These are phyloP conservation scores for Nemania bipapillata DNA, from an alignment of 2,329 filamentous ascomycete genomes.

Conservation along the genomic window DNA sequence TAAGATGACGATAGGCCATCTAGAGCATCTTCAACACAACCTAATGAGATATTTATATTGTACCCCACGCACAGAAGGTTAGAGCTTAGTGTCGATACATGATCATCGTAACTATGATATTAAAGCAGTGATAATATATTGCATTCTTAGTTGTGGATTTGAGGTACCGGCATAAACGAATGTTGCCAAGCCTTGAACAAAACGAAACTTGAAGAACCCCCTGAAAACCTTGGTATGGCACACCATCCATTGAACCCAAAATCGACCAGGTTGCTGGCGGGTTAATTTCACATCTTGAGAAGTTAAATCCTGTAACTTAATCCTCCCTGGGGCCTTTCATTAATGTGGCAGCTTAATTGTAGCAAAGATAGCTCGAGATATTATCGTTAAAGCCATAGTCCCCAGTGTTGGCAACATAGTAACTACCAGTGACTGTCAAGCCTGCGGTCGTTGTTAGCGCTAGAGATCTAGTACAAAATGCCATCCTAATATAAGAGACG, in stretches of 20 bases:
- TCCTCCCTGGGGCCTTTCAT: too few species aligned
- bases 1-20: constrained; percentile 48
- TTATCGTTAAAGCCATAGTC: background rate
- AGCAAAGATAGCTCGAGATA: background rate
- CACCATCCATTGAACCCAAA: background rate
- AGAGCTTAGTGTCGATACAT: too few species aligned
- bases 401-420: background rate
- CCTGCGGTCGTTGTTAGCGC: background rate
- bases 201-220: background rate
- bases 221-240: background rate
- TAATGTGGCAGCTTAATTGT: background rate
- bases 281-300: too few species aligned
- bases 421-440: background rate
- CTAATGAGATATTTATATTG: constrained; percentile 50
- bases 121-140: background rate
- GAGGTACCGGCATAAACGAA: background rate
- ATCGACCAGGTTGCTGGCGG: background rate
- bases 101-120: background rate
- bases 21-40: constrained; percentile 49
- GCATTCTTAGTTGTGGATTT: background rate
- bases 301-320: too few species aligned
- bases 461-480: too few species aligned
- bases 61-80: background rate
- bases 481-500: background rate
- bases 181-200: background rate